Evolutionary conservation across 2,329 filamentous ascomycete species (phyloP).

Genomic region (Chaetomiaceae sp.): DNA sequence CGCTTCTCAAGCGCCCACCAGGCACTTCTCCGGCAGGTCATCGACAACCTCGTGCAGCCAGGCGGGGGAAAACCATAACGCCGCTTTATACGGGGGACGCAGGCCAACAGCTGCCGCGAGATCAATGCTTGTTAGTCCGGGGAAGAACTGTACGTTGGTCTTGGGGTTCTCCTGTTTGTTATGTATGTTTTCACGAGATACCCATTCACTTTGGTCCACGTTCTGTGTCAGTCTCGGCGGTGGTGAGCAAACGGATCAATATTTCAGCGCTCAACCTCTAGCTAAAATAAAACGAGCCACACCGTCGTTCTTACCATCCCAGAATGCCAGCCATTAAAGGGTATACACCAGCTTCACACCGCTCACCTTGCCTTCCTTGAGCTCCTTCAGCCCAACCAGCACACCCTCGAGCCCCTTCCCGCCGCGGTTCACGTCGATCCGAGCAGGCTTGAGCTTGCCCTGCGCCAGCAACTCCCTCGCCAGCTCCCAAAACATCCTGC

Average conservation of each 20-base stretch:
- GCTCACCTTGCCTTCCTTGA: slow-evolving; percentile 33
- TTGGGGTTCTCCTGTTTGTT: too few relatives aligned
- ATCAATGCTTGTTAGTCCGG: too few relatives aligned
- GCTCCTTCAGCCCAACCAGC: slow-evolving; percentile 29
- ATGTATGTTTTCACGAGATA: background rate
- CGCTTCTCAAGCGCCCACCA: slow-evolving; percentile 31
- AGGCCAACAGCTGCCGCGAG: background rate
- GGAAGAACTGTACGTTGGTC: too few relatives aligned
- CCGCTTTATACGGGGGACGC: background rate
- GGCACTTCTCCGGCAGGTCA: slow-evolving; percentile 32
- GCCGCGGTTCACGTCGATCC: slow-evolving; percentile 26
- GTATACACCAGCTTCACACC: slow-evolving; percentile 39
- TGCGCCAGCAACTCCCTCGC: slow-evolving; percentile 30
- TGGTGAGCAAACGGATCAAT: too few relatives aligned
- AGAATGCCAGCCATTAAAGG: background rate
- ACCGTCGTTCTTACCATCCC: too few relatives aligned
- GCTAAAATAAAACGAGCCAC: too few relatives aligned
- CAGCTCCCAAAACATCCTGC: slow-evolving; percentile 34
- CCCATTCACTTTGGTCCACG: background rate
- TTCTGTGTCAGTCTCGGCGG: too few relatives aligned
- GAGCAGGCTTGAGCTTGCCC: slow-evolving; percentile 35
- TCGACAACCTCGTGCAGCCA: slow-evolving; percentile 22
- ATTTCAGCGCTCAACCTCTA: too few relatives aligned
- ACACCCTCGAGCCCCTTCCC: slow-evolving; percentile 32
- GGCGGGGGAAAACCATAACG: background rate